Base-by-base conservation (phyloP, 768 basidiomycete species). In the Saitozyma podzolica region DNA sequence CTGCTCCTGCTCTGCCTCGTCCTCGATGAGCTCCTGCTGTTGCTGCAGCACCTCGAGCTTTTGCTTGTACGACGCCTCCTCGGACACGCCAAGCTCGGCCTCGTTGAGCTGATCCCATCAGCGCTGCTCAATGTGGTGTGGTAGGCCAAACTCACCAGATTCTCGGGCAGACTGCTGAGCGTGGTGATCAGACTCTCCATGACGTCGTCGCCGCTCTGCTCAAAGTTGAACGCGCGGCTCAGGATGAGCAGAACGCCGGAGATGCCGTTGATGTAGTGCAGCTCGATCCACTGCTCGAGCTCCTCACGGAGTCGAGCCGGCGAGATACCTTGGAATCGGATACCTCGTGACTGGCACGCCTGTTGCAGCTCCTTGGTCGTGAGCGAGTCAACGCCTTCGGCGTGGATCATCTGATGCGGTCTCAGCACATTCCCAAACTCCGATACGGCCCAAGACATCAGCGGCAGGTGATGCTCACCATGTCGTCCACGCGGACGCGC, bases 11-110 rank as follows among this genome's bases (percentile, higher is more conserved):
- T 97, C 96, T 67, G 93, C 87, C 81, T 99, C 96, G 78, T 99
- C 96, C 76, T 99, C 94, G 76, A 99, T 99, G 64, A 99, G 91
- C 79, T 99, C 96, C 77, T 99, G 91, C 80, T 99, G 96, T 72
- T 99, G 91, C 72, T 96, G 92, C 76, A 99, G 82, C 29, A 99
- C 95, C 66, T 98, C 96, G 59, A 99, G 85, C 81, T 95, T 96
- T 83, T 98, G 91, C 83, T 96, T 95, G 85, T 96, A 97, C 4
- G 80, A 66, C 19, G 92, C 92, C 47, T 95, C 94, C 20, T 89
- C 90, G 68, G 93, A 91, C 20, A 98, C 95, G 80, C 94, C 91
- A 54, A 98, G 85, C 78, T 98, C 96, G 9, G 96, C 92, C 83
- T 98, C 96, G 79, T 90, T 97, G 50, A 98, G 85, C 94, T 97